These are phyloP conservation scores for Typha latifolia DNA, from an alignment of 176 grass and related monocot genomes.

Conservation along the genomic window DNA sequence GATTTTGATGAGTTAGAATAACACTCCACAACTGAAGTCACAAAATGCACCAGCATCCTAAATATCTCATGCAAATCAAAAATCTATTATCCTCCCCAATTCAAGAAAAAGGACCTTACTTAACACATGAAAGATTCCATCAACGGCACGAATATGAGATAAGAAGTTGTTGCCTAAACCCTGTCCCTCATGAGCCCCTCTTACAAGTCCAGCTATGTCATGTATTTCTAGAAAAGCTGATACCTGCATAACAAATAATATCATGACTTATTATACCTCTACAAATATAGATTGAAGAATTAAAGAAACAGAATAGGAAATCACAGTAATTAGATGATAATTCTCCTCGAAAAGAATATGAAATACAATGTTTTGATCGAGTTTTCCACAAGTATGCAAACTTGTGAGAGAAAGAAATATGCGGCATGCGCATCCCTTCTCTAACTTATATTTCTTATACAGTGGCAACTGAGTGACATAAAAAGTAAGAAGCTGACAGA, in stretches of 20 bases:
- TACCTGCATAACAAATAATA: constrained; percentile 38
- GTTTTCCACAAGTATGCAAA: no score
- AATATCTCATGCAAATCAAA: not conserved
- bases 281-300: not conserved
- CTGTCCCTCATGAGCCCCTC: constrained; percentile 82
- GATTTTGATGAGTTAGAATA: not conserved
- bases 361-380: no score
- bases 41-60: not conserved
- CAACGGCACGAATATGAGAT: constrained; percentile 94
- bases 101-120: constrained; percentile 43
- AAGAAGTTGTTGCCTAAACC: constrained; percentile 89
- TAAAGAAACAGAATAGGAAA: not conserved
- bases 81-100: not conserved
- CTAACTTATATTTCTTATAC: no score
- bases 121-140: constrained; percentile 98
- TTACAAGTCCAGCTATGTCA: constrained; percentile 94
- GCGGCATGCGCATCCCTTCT: no score
- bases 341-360: no score
- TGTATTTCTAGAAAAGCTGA: constrained; percentile 85
- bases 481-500: no score
- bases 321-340: no score
- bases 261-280: constrained; percentile 13
- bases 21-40: not conserved
- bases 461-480: no score
- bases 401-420: no score